These are phyloP conservation scores for Clarireedia paspali DNA, from an alignment of 2,329 filamentous ascomycete genomes.

Conservation along the genomic window DNA sequence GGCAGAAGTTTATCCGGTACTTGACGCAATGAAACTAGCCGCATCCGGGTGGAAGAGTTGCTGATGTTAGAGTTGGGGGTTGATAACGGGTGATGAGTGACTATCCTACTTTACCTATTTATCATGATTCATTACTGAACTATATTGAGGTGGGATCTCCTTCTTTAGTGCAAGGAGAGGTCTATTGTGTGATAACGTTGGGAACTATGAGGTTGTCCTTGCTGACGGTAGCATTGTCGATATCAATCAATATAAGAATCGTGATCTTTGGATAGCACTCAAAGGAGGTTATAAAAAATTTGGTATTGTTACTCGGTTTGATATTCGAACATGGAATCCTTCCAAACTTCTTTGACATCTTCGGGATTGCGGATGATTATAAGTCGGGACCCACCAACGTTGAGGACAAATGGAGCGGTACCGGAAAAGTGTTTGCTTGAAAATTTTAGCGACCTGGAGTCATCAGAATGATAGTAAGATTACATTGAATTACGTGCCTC, in stretches of 20 bases:
- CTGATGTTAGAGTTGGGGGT: conserved; percentile 17
- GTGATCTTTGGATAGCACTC: background rate
- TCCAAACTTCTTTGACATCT: background rate
- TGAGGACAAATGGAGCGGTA: background rate
- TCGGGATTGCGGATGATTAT: background rate
- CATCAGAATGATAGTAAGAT: too few relatives aligned
- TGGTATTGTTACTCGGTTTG: conserved; percentile 32
- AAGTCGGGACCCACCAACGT: background rate
- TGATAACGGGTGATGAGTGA: conserved; percentile 15
- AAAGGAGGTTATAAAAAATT: background rate
- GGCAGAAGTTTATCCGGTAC: conserved; percentile 31
- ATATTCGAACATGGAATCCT: background rate
- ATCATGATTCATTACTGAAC: background rate
- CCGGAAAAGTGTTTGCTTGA: background rate
- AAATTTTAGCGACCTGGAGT: background rate
- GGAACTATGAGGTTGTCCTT: conserved; percentile 9
- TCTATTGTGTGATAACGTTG: conserved; percentile 14
- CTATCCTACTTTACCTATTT: background rate
- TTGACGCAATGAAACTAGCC: conserved; percentile 27
- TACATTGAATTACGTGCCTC: too few relatives aligned
- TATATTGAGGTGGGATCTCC: conserved; percentile 15
- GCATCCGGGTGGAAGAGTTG: conserved; percentile 32
- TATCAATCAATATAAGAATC: background rate
- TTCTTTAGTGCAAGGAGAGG: conserved; percentile 15
- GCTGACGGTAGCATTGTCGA: background rate